Base-by-base conservation (phyloP, 2,329 filamentous ascomycete genomes). In the Paramyrothecium sp. region DNA sequence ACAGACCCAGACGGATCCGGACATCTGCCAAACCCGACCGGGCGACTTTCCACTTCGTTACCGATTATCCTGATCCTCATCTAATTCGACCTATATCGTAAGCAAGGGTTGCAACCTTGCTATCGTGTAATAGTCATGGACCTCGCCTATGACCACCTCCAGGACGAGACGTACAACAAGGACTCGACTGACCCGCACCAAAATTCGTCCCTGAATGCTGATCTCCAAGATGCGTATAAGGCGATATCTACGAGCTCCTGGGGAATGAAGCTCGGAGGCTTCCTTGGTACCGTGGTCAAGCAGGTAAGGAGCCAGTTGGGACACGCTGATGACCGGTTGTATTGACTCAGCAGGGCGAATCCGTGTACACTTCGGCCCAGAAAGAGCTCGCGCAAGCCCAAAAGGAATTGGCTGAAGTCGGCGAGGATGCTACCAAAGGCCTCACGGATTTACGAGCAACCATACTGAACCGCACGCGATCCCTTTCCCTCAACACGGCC, bases 131-230 rank as follows among this genome's bases (percentile, higher is more conserved):
- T 19, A 44, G n/a, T 12, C 63, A 98, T 99, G 95, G 95, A 99
- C 84, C 82, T 96, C 69, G 93, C 93, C 49, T 99, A 98, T 83
- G 95, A 99, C 71, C 92, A 97, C 74, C 96, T 98, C 68, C 88
- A 92, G 71, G 92, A 97, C 78, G 89, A 95, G 72, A 84, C 86
- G 54, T 83, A 91, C 60, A 80, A 84, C 44, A 83, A 86, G 66
- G 80, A 87, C 57, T 69, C 79, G 58, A 78, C 84, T 60, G 77
- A 81, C 61, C 56, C 67, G 41, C 69, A 78, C 63, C 67, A 74
- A 53, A 75, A 79, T 62, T 72, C 76, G 56, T 84, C 88, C 54
- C 83, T 99, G 64, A 96, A 96, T 70, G 84, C 86, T 64, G 95
- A 99, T 69, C 83, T 99, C 61, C 92, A 97, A 75, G 92, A 97